A percentile compares a stretch with the other conserved stretches of the same genome.
Conservation (phyloP, 179 eudicot genomes). For the Heliamphora pulchella region DNA sequence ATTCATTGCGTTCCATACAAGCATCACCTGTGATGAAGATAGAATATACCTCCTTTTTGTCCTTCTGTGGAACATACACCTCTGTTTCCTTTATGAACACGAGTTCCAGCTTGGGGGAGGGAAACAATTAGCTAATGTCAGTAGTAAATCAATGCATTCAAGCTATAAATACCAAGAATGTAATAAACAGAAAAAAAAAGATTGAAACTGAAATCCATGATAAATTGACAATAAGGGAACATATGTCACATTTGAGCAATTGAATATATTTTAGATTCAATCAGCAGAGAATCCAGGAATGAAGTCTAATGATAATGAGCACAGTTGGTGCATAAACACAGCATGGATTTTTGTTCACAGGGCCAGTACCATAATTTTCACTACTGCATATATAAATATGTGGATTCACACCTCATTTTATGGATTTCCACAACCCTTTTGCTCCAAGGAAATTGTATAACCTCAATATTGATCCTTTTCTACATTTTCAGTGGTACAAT, state of each 20-base stretch:
- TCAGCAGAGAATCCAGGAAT: neutral
- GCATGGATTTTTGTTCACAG: neutral
- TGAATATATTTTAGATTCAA: neutral
- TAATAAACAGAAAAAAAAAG: neutral
- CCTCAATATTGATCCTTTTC: neutral
- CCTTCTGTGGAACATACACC: slow-evolving; percentile 44
- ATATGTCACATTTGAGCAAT: neutral
- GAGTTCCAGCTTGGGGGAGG: slow-evolving; percentile 49
- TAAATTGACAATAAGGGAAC: neutral
- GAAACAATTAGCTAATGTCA: slow-evolving; percentile 4
- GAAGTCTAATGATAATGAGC: neutral
- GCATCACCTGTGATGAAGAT: slow-evolving; percentile 2
- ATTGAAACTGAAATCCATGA: neutral
- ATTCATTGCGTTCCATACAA: neutral
- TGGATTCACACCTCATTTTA: neutral
- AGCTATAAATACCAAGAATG: neutral
- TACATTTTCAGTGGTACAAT: neutral
- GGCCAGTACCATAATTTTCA: neutral
- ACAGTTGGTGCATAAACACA: neutral
- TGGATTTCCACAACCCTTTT: neutral
- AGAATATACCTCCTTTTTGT: slow-evolving; percentile 54
- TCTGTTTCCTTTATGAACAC: slow-evolving; percentile 39
- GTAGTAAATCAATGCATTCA: neutral
- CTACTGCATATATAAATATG: neutral
- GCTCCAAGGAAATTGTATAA: neutral